Evolutionary conservation across 164 flowering plant species (phyloP).

Genomic region (Berberis vulgaris): DNA sequence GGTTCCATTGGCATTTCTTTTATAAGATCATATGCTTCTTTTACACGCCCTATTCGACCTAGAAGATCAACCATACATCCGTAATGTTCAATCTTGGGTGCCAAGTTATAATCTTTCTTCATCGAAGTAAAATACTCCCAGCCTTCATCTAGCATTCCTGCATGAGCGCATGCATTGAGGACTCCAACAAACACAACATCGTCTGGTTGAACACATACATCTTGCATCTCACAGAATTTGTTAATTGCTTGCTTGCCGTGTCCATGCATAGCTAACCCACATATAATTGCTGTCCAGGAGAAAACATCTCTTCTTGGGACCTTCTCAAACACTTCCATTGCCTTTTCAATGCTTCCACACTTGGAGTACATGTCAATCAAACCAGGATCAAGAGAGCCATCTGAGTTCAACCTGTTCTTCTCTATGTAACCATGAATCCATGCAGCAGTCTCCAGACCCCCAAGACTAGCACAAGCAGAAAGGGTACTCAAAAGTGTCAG

Average conservation of each 20-base stretch:
- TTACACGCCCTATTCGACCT: not conserved
- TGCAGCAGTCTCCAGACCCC: constrained; percentile 21
- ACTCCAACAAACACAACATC: constrained; percentile 20
- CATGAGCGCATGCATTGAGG: constrained; percentile 25
- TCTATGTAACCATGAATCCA: constrained; percentile 26
- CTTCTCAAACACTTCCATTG: constrained; percentile 22
- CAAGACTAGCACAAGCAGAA: constrained; percentile 27
- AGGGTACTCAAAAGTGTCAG: constrained; percentile 20
- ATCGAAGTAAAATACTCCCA: constrained; percentile 11
- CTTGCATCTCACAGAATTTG: constrained; percentile 16
- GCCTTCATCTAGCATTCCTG: constrained; percentile 24
- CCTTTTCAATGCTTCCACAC: constrained; percentile 25
- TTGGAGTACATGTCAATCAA: constrained; percentile 26
- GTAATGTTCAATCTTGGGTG: not conserved
- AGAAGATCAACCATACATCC: constrained; percentile 1
- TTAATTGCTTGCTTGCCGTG: constrained; percentile 14
- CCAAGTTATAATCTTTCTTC: constrained; percentile 7
- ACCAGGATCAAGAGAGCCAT: constrained; percentile 17
- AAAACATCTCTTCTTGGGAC: constrained; percentile 17
- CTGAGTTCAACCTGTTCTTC: constrained; percentile 18
- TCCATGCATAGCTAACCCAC: constrained; percentile 25
- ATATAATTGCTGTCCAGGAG: constrained; percentile 24
- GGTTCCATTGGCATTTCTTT: not conserved
- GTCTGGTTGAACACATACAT: constrained; percentile 15
- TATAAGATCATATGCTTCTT: constrained; percentile 1